Evolutionary conservation across 1,284 basidiomycete genomes (phyloP), one percentile per base, ranked within the genome.

Genomic region (Apiotrichum veenhuisii): DNA sequence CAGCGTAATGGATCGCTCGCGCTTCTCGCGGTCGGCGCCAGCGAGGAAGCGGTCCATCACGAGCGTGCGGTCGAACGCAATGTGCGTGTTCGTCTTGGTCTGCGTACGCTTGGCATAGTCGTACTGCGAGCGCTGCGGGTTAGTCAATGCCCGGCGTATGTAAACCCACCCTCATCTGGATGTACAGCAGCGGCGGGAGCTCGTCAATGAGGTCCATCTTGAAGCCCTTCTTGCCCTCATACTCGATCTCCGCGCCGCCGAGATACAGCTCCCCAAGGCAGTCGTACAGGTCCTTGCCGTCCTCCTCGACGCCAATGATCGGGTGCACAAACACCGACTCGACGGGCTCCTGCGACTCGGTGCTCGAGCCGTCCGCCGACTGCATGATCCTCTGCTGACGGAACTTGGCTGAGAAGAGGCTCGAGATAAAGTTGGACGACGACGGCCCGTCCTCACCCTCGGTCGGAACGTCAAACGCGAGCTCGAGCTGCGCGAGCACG

Each of bases 401-500:
- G 46, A 89, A 83, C 73, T 87, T 89, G 59, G 92, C 91, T 66
- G 90, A 95, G 76, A 95, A 95, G 7, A 95, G 79, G 51, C 91
- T 93, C 63, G 17, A 45, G 49, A 95, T 87, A 12, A 94, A 80
- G 65, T 91, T 42, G 80, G 81, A 70, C 83, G 84, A 70, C 83
- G 84, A 53, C 40, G 61, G 51, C 20, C 58, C 59, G 30, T 57
- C 65, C 1, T 48, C 34, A 44, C 82, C 80, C 1, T 79, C 65
- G 20, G 63, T 63, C 25, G 74, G 79, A 58, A 84, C 75, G 15
- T 88, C 86, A 46, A 97, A 75, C 0, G 93, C 94, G 11, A 90
- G 88, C 76, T 99, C 94, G 57, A 98, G 90, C 76, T 98, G 96
- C 77, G 96, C 96, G 80, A 98, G 88, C 78, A 95, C 94, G 68